Evolutionary conservation across 2,329 filamentous ascomycete species (phyloP), one percentile per base, ranked within the genome.

Genomic region (Metarhizium rileyi): DNA sequence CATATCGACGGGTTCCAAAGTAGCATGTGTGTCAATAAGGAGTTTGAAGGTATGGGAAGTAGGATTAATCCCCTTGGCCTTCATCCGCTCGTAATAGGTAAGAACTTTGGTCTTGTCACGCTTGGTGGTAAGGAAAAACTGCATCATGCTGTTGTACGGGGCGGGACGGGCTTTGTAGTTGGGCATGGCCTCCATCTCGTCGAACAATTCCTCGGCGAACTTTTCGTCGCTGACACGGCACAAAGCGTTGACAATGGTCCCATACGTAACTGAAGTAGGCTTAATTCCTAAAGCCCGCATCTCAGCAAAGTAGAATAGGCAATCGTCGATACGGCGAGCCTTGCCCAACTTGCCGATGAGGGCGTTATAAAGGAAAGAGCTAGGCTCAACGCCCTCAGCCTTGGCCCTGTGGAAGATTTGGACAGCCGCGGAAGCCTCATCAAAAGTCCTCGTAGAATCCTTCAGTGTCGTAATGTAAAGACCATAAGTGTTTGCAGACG

Each of bases 391-490:
- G 52, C 91, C 90, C 70, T 98, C 93, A 12, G 86, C 75, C 72
- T 94, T 90, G 51, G 93, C 90, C 50, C 90, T 87, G 61, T 93
- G 84, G 75, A 98, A 98, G 67, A 98, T 95, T 71, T 94, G 94
- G 63, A 97, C 86, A 50, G 93, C 93, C 67, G 97, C 93, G 8
- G 90, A 90, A 10, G 93, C 93, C 67, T 98, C 93, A 61, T 98
- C 93, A 57, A 96, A 97, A 0, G 90, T 97, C 79, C 95, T 95
- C 56, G 89, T 89, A 1, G 89, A 95, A 63, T 95, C 91, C 73
- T 97, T 96, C 53, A 98, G 76, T 2, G 91, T 97, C n/a, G 94
- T 97, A 70, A 98, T 98, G 76, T 97, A 98, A 18, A 98, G 80
- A 52, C 93, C 93, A 59, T 94, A 98, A 0, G 93, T 98, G 74